These are phyloP conservation scores for Alternaria incomplexa DNA, from an alignment of 2,329 filamentous ascomycete species.

Conservation along the genomic window DNA sequence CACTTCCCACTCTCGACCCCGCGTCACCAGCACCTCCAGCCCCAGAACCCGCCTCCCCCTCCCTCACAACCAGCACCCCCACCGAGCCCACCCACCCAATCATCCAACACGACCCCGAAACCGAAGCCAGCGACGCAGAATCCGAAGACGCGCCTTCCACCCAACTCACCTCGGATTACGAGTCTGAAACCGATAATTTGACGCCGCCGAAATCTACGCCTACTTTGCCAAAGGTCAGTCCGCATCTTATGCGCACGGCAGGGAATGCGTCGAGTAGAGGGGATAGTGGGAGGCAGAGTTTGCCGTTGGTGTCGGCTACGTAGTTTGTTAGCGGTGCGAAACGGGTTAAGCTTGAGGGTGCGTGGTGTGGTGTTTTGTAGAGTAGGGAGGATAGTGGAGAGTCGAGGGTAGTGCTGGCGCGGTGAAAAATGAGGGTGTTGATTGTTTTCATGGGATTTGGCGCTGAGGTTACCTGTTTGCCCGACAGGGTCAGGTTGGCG, in stretches of 20 bases:
- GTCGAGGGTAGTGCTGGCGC: not conserved
- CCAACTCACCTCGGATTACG: slow-evolving; percentile 28
- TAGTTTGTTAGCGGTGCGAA: slow-evolving; percentile 17
- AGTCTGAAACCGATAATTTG: slow-evolving; percentile 6
- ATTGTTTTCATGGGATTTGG: not conserved
- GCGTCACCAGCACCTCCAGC: not conserved
- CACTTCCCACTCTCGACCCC: not conserved
- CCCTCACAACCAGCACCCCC: not conserved
- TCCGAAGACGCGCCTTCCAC: slow-evolving; percentile 33
- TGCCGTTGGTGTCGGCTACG: slow-evolving; percentile 39
- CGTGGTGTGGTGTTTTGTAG: not conserved
- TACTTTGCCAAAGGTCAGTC: slow-evolving; percentile 17
- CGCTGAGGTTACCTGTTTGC: slow-evolving; percentile 7
- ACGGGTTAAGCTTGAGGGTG: not conserved
- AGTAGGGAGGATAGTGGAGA: not conserved
- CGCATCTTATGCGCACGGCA: slow-evolving; percentile 38
- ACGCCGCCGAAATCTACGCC: not conserved
- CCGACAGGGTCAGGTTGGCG: slow-evolving; percentile 15
- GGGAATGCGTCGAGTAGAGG: slow-evolving; percentile 22
- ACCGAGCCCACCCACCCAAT: not conserved
- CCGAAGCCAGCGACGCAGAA: slow-evolving; percentile 27
- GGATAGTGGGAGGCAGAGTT: slow-evolving; percentile 20
- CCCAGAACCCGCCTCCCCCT: not conserved
- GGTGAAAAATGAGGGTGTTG: not conserved
- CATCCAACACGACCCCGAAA: slow-evolving; percentile 3